Evolutionary conservation across 257 asterid genomes (phyloP).

Genomic region (Solanum medicagineum): DNA sequence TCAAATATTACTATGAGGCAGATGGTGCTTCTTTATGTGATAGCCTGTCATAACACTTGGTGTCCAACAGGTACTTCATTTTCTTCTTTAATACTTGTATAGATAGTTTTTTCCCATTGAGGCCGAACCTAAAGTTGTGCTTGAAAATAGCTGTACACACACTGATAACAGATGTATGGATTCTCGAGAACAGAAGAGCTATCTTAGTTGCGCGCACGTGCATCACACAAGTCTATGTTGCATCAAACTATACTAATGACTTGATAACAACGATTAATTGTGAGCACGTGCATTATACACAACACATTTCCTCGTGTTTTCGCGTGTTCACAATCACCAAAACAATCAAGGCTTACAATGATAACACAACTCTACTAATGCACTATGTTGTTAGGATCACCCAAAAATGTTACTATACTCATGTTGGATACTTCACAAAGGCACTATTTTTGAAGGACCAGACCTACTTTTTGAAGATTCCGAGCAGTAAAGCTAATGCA

Average conservation of each 20-base stretch:
- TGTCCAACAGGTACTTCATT: background rate
- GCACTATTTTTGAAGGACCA: background rate
- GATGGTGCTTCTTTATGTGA: background rate
- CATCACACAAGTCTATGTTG: background rate
- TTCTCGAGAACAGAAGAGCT: background rate
- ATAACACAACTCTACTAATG: background rate
- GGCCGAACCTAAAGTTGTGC: background rate
- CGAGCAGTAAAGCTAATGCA: background rate
- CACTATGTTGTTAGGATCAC: background rate
- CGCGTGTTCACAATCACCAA: background rate
- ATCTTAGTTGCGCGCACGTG: background rate
- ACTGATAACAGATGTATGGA: background rate
- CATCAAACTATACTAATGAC: background rate
- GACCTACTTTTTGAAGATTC: background rate
- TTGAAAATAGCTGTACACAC: background rate
- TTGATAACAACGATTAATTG: background rate
- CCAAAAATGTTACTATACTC: background rate
- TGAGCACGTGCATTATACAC: background rate
- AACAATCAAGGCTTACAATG: background rate
- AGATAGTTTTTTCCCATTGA: background rate
- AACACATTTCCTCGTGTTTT: background rate
- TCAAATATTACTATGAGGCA: background rate
- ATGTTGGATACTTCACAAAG: background rate
- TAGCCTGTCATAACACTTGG: background rate
- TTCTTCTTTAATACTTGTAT: background rate